Percentiles rank a stretch among this genome's conserved stretches.
phyloP scores from a whole-genome alignment of 2,329 filamentous ascomycete species.

The Fusarium irregulare region DNA sequence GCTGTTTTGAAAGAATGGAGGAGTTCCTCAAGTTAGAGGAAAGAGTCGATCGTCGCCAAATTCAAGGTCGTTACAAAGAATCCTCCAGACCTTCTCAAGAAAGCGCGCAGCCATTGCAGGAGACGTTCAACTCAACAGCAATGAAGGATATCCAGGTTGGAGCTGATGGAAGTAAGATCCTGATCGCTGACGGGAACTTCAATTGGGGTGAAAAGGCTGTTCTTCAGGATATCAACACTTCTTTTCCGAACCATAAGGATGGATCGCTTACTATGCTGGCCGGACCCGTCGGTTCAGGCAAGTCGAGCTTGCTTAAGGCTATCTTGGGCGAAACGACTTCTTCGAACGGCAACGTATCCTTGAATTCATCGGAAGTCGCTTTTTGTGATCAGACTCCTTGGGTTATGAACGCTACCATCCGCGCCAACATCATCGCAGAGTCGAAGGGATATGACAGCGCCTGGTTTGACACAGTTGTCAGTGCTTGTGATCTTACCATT shows the following conservation, averaged over 20 bases:
- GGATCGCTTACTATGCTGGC: conserved; percentile 48
- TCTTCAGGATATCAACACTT: conserved; percentile 41
- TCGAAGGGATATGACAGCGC: conserved; percentile 45
- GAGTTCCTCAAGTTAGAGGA: conserved; percentile 46
- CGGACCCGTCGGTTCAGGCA: conserved; percentile 49
- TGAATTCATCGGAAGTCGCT: conserved; percentile 41
- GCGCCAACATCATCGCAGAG: conserved; percentile 51
- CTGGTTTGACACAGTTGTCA: conserved; percentile 50
- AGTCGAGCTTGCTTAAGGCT: conserved; percentile 49
- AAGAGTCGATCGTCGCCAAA: conserved; percentile 39
- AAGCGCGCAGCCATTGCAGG: background rate
- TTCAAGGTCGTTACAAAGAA: conserved; percentile 4
- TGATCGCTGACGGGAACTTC: conserved; percentile 43
- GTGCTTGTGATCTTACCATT: conserved; percentile 50
- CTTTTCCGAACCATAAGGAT: conserved; percentile 29
- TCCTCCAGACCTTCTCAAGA: background rate
- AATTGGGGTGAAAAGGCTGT: conserved; percentile 46
- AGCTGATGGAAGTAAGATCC: conserved; percentile 16
- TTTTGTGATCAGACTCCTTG: conserved; percentile 50
- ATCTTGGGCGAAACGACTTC: conserved; percentile 46
- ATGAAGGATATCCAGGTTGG: background rate
- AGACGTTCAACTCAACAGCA: conserved; percentile 17
- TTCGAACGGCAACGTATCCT: conserved; percentile 37
- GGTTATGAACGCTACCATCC: conserved; percentile 51
- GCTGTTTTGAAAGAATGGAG: conserved; percentile 49